Percentiles rank a stretch among this genome's conserved stretches.
phyloP scores from a whole-genome alignment of 202 grass and related monocot species.

The Carex sylvatica region DNA sequence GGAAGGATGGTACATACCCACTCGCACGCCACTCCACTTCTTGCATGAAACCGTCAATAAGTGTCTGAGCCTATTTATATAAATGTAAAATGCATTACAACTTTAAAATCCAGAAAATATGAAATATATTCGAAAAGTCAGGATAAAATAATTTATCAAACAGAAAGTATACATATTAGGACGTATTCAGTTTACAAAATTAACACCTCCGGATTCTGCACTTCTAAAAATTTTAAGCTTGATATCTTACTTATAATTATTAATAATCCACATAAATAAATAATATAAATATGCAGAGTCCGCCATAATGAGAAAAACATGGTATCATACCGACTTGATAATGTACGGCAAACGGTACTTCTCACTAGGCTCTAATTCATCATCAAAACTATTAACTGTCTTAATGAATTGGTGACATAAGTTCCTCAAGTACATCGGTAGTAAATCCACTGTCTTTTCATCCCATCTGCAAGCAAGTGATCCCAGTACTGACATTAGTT shows the following conservation, averaged over 20 bases:
- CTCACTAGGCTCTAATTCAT: conserved; percentile 20
- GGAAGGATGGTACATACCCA: conserved; percentile 17
- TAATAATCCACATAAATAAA: no score
- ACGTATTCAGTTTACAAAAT: no score
- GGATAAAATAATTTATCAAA: no score
- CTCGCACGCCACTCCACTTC: conserved; percentile 30
- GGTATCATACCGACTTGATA: conserved; percentile 20
- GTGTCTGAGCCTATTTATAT: neutral
- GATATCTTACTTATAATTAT: no score
- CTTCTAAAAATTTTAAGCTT: neutral
- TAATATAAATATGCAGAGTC: no score
- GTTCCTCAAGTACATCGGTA: conserved; percentile 25
- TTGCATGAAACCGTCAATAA: conserved; percentile 1
- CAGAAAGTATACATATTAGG: no score
- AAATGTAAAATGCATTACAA: no score
- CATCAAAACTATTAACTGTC: conserved; percentile 3
- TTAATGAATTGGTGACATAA: conserved; percentile 14
- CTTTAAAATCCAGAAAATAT: no score
- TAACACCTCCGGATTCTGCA: no score
- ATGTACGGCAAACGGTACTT: conserved; percentile 36
- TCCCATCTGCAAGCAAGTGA: conserved; percentile 24
- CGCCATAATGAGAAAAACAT: no score
- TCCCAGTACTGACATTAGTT: no score
- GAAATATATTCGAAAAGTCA: no score
- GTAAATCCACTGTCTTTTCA: neutral